Percentiles rank a stretch among this genome's conserved stretches.
Evolutionary conservation across 495 filamentous ascomycete genomes (phyloP).

Genomic region (Coniosporium apollinis): DNA sequence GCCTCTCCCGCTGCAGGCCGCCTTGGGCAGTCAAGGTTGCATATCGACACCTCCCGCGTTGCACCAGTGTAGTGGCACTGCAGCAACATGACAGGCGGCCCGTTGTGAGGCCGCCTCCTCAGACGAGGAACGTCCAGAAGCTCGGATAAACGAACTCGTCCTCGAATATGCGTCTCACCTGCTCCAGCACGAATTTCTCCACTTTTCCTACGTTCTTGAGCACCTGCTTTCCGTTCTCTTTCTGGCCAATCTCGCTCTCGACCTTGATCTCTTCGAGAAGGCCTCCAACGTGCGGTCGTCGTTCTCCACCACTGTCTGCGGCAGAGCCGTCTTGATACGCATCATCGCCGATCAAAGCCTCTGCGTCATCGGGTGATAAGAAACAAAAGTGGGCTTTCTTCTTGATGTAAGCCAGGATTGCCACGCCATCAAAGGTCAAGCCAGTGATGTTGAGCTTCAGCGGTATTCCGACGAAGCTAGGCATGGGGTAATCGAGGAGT

Average conservation of each 20-base stretch:
- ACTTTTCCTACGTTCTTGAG: constrained; percentile 98
- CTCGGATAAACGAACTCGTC: constrained; percentile 97
- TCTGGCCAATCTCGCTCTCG: constrained; percentile 90
- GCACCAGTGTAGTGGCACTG: too few relatives aligned
- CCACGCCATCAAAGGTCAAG: constrained; percentile 84
- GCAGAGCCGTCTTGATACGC: constrained; percentile 22
- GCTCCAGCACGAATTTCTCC: constrained; percentile 90
- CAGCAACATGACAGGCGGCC: too few relatives aligned
- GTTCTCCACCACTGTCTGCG: constrained; percentile 7
- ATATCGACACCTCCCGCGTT: too few relatives aligned
- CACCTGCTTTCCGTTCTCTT: constrained; percentile 79
- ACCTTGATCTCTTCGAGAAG: constrained; percentile 83
- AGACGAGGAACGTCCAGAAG: constrained; percentile 94
- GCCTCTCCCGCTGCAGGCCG: too few relatives aligned
- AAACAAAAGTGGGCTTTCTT: constrained; percentile 83
- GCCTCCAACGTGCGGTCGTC: constrained; percentile 38
- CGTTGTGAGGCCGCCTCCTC: too few relatives aligned
- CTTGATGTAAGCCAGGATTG: constrained; percentile 75
- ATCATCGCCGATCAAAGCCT: constrained; percentile 30
- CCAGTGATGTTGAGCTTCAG: constrained; percentile 86
- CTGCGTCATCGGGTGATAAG: constrained; percentile 69
- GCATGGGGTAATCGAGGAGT: constrained; percentile 93
- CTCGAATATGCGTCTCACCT: constrained; percentile 92
- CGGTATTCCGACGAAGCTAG: constrained; percentile 85
- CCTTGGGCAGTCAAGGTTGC: too few relatives aligned